These are phyloP conservation scores for Moniliophthora roreri DNA, from an alignment of 1,284 basidiomycete species.

Conservation along the genomic window DNA sequence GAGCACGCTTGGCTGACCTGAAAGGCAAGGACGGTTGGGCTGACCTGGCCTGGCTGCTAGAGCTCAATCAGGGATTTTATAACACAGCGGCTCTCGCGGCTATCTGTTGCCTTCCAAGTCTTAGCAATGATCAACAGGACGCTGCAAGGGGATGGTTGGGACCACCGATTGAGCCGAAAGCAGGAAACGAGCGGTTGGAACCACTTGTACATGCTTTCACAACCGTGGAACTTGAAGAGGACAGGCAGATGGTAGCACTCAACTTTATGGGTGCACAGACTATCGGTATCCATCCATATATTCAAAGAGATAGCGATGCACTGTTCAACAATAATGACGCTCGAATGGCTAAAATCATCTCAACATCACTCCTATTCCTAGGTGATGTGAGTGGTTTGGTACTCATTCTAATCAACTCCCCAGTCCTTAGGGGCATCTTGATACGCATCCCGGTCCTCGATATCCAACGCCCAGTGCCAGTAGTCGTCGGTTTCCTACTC, in stretches of 20 bases:
- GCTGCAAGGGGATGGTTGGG: conserved; percentile 21
- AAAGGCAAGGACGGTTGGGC: conserved; percentile 23
- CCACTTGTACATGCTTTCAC: conserved; percentile 23
- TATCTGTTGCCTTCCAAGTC: conserved; percentile 16
- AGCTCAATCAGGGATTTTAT: conserved; percentile 28
- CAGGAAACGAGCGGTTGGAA: conserved; percentile 22
- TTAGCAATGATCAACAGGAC: conserved; percentile 7
- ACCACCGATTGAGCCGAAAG: conserved; percentile 18
- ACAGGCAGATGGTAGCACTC: conserved; percentile 1
- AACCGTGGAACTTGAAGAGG: neutral
- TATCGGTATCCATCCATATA: conserved; percentile 3
- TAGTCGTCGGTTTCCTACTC: no score
- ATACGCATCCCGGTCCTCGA: no score
- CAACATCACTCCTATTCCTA: neutral
- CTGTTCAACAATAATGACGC: conserved; percentile 3
- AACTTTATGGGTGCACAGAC: conserved; percentile 13
- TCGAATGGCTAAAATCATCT: neutral
- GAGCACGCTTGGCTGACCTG: conserved; percentile 19
- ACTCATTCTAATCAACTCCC: neutral
- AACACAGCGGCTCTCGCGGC: conserved; percentile 24
- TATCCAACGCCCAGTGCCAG: no score
- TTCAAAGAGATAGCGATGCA: conserved; percentile 11
- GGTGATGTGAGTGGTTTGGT: neutral
- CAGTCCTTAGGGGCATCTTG: no score
- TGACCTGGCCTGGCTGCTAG: conserved; percentile 25